Conservation (phyloP, 2,329 filamentous ascomycete genomes). For the Mariannaea elegans region DNA sequence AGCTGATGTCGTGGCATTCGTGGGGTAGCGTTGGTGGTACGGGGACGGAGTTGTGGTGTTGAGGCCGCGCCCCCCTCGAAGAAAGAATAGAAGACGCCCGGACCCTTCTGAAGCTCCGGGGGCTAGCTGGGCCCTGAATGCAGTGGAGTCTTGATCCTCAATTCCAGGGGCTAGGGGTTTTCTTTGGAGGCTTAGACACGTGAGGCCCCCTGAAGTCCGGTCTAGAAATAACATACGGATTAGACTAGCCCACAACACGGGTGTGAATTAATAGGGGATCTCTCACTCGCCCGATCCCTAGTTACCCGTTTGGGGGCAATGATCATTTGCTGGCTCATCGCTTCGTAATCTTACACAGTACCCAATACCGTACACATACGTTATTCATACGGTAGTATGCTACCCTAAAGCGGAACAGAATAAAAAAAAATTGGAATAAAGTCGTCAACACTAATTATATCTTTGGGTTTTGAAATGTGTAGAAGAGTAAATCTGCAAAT, state of each 20-base stretch:
- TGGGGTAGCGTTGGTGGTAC: constrained; percentile 19
- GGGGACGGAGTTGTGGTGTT: constrained; percentile 28
- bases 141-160: background rate
- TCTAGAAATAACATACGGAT: no score
- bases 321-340: no score
- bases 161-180: constrained; percentile 1
- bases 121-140: background rate
- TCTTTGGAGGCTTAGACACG: constrained; percentile 7
- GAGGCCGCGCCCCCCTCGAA: constrained; percentile 11
- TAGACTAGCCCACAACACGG: background rate
- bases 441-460: no score
- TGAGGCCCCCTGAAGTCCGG: constrained; percentile 31
- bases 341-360: background rate
- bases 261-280: constrained; percentile 23
- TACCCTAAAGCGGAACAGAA: no score
- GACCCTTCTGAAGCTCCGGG: constrained; percentile 12
- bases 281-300: constrained; percentile 27
- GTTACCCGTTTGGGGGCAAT: background rate
- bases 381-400: no score
- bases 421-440: no score
- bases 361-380: no score
- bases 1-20: constrained; percentile 39
- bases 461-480: no score
- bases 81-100: constrained; percentile 34
- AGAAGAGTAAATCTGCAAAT: no score